Percentiles rank a stretch among this genome's conserved stretches.
phyloP scores from a whole-genome alignment of 805 yeast species.

The Schwanniomyces vanrijiae region DNA sequence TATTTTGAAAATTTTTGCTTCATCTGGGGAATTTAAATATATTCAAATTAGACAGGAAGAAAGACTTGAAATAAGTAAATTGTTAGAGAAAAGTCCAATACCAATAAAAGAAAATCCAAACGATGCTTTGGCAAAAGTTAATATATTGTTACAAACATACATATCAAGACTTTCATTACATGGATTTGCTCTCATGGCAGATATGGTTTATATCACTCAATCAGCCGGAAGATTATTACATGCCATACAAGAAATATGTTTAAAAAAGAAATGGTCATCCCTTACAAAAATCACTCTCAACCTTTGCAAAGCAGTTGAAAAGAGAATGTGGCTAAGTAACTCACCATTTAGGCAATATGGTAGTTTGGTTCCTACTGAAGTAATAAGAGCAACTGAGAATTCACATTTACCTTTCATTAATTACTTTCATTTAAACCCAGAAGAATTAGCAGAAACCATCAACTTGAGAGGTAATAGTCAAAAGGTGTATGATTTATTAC shows the following conservation, averaged over 20 bases:
- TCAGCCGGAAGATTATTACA: constrained; percentile 87
- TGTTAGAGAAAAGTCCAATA: constrained; percentile 76
- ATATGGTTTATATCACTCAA: constrained; percentile 90
- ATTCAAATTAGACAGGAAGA: constrained; percentile 89
- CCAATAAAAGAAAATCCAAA: constrained; percentile 74
- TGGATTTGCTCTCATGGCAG: constrained; percentile 90
- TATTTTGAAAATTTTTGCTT: constrained; percentile 70
- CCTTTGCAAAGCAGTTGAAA: constrained; percentile 77
- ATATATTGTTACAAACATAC: constrained; percentile 78
- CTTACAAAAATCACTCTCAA: constrained; percentile 58
- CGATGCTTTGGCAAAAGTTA: constrained; percentile 77
- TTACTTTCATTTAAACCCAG: constrained; percentile 67
- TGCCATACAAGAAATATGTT: constrained; percentile 78
- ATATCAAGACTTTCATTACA: constrained; percentile 75
- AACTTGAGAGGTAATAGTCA: constrained; percentile 68
- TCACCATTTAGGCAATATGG: constrained; percentile 85
- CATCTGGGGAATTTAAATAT: constrained; percentile 81
- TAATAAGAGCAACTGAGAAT: constrained; percentile 72
- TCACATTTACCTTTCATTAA: constrained; percentile 82
- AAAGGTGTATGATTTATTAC: constrained; percentile 55
- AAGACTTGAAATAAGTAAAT: constrained; percentile 63
- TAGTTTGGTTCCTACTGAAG: constrained; percentile 63
- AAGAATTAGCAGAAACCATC: constrained; percentile 82
- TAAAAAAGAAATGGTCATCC: constrained; percentile 70
- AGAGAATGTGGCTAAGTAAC: constrained; percentile 78